A percentile compares a stretch with the other conserved stretches of the same genome.
These are phyloP conservation scores for Penicillium maclennaniae DNA, from an alignment of 495 filamentous ascomycete genomes.

Conservation along the genomic window DNA sequence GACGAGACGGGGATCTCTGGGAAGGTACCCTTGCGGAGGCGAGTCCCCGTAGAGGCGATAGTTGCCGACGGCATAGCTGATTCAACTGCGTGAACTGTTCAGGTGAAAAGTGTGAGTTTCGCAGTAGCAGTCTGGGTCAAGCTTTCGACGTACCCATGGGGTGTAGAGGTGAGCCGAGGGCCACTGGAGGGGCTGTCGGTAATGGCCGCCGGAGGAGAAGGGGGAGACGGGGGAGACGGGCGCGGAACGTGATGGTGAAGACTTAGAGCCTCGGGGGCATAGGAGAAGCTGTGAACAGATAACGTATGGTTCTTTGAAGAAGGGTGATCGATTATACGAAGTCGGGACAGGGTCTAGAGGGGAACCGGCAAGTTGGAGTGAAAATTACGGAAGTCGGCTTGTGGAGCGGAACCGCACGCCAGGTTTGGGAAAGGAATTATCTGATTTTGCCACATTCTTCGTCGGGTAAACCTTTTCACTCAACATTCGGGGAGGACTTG, in stretches of 20 bases:
- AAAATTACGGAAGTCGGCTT: constrained; percentile 12
- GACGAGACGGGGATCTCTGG: constrained; percentile 40
- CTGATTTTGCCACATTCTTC: constrained; percentile 30
- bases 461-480: constrained; percentile 1
- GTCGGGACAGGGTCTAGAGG: background rate
- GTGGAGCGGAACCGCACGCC: constrained; percentile 8
- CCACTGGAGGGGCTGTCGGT: background rate
- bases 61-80: constrained; percentile 27
- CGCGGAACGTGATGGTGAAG: background rate
- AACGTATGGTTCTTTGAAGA: background rate
- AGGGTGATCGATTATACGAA: background rate
- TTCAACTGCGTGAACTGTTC: constrained; percentile 35
- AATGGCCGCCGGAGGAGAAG: background rate
- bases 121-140: background rate
- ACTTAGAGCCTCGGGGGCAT: background rate
- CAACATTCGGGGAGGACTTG: background rate
- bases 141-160: constrained; percentile 16
- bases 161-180: constrained; percentile 3
- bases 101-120: background rate
- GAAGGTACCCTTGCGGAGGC: constrained; percentile 26
- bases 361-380: background rate
- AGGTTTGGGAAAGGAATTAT: constrained; percentile 20
- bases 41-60: constrained; percentile 23
- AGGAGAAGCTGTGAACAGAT: background rate
- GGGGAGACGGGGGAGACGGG: background rate